Evolutionary conservation across 2,329 filamentous ascomycete species (phyloP).

Genomic region (Neurospora crassa): DNA sequence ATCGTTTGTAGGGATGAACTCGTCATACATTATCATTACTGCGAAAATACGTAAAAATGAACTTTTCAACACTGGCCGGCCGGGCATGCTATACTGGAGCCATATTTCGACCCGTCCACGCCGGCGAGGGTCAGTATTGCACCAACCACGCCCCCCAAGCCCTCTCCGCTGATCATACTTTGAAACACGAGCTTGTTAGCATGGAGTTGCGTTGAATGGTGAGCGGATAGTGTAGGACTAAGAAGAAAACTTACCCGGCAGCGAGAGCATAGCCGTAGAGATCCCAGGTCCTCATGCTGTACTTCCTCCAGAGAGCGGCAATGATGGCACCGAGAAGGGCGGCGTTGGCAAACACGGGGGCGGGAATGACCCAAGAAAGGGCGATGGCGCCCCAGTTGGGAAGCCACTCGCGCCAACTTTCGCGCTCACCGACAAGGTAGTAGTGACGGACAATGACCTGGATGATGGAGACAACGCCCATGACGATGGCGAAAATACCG

Average conservation of each 20-base stretch:
- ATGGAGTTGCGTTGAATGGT: too few species aligned
- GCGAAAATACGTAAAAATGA: too few species aligned
- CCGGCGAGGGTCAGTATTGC: slow-evolving; percentile 18
- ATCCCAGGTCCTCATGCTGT: slow-evolving; percentile 41
- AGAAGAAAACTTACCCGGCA: slow-evolving; percentile 6
- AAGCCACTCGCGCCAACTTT: slow-evolving; percentile 45
- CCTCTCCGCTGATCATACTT: slow-evolving; percentile 46
- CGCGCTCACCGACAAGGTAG: slow-evolving; percentile 40
- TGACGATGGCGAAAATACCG: slow-evolving; percentile 48
- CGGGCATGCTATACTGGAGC: slow-evolving; percentile 17
- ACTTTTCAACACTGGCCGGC: background rate
- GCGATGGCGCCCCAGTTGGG: slow-evolving; percentile 55
- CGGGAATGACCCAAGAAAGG: slow-evolving; percentile 47
- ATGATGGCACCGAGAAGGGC: slow-evolving; percentile 45
- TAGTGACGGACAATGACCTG: slow-evolving; percentile 47
- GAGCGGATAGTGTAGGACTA: too few species aligned
- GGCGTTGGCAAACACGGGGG: slow-evolving; percentile 48
- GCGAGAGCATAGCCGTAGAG: slow-evolving; percentile 49
- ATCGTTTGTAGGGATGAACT: too few species aligned
- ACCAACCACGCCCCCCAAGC: slow-evolving; percentile 49
- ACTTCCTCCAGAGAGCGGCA: slow-evolving; percentile 45
- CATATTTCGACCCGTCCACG: slow-evolving; percentile 15
- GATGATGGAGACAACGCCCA: slow-evolving; percentile 39
- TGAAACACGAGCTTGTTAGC: too few species aligned
- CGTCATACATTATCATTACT: too few species aligned